A percentile compares a stretch with the other conserved stretches of the same genome.
phyloP scores from a whole-genome alignment of 139 green algal genomes.

The Chlorella vulgaris region DNA sequence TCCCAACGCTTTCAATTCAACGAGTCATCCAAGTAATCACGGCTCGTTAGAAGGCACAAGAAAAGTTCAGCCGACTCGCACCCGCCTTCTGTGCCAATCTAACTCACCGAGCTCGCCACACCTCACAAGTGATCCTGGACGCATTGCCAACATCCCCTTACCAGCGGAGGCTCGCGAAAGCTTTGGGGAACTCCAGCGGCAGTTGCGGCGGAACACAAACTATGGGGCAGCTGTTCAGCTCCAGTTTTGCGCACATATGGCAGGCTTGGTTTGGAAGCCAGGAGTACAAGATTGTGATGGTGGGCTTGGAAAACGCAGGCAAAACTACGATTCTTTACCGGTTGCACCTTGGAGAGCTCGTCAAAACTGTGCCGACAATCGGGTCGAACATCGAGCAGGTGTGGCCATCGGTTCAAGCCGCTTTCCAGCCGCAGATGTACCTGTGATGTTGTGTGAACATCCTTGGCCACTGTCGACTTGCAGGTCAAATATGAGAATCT shows the following conservation, averaged over 20 bases:
- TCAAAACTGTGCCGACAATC: constrained; percentile 84
- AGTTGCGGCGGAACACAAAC: too few species aligned
- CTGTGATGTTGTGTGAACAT: background rate
- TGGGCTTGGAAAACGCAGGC: constrained; percentile 92
- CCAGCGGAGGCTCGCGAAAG: too few species aligned
- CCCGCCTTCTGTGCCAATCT: too few species aligned
- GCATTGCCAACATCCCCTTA: too few species aligned
- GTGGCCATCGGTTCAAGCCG: constrained; percentile 73
- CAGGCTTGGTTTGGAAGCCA: background rate
- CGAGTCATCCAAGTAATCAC: too few species aligned
- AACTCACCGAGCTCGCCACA: too few species aligned
- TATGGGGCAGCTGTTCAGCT: constrained; percentile 31
- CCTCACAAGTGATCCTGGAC: too few species aligned
- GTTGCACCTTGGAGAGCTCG: constrained; percentile 83
- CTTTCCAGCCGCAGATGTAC: background rate
- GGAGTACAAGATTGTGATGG: constrained; percentile 47
- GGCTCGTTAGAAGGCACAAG: too few species aligned
- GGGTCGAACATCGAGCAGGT: constrained; percentile 91
- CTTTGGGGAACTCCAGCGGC: too few species aligned
- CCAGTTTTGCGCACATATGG: constrained; percentile 23
- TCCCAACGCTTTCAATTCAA: too few species aligned
- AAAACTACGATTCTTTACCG: constrained; percentile 96
- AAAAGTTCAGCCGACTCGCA: too few species aligned
- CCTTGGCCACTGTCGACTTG: too few species aligned
- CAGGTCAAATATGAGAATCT: constrained; percentile 3